phyloP scores from a whole-genome alignment of 163 green algal genomes.

The Chloromonas sp. region DNA sequence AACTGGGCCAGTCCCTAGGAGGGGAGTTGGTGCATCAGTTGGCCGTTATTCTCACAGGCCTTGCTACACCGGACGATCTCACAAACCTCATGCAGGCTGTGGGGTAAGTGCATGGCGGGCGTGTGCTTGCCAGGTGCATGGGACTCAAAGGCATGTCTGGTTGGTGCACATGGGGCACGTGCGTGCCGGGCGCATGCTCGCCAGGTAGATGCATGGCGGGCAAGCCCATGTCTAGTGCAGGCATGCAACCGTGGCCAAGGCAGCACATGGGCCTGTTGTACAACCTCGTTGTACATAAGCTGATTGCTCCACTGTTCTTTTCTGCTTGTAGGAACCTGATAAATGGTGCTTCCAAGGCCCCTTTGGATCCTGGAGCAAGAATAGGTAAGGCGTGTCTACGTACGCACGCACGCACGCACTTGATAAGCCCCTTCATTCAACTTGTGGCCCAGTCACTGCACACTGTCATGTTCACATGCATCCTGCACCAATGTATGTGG shows the following conservation, averaged over 20 bases:
- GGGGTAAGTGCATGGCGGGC: neutral
- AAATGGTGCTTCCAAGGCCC: neutral
- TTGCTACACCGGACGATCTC: neutral
- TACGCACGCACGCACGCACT: neutral
- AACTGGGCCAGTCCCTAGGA: neutral
- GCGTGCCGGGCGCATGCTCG: neutral
- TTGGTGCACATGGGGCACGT: neutral
- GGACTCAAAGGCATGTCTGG: neutral
- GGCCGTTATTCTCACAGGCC: neutral
- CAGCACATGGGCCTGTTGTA: neutral
- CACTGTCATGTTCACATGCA: neutral
- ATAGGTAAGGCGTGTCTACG: neutral
- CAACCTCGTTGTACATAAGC: neutral
- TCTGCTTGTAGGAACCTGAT: neutral
- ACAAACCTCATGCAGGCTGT: neutral
- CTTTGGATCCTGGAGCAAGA: neutral
- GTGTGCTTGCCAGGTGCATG: neutral
- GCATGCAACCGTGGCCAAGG: neutral
- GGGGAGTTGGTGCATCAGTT: conserved; percentile 5
- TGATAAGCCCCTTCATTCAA: neutral
- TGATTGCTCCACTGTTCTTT: neutral
- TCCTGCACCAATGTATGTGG: neutral
- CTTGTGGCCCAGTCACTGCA: neutral
- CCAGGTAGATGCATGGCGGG: neutral
- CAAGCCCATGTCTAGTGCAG: neutral